Base-by-base conservation (phyloP, 345 rosid species). In the Gossypium raimondii region DNA sequence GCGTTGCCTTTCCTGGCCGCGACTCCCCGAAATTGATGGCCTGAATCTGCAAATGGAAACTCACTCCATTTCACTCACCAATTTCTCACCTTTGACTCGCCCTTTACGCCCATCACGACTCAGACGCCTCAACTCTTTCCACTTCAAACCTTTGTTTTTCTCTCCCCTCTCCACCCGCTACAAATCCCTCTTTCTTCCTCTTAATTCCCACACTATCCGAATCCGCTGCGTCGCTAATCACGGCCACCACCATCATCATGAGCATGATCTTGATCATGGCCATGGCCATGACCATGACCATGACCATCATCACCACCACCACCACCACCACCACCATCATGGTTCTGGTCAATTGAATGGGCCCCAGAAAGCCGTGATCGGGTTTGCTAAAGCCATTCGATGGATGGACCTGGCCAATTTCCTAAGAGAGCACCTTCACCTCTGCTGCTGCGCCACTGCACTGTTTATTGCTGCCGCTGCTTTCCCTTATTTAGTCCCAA, bases 371-470 rank as follows among this genome's bases (percentile, higher is more conserved):
- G 81, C 80, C 0, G 50, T 95, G 18, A 78, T 86, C 41, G 80
- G 80, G 34, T 90, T 95, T 77, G 96, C 99, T 55, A 87, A 80
- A 73, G 84, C 92, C 0, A 75, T 84, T 0, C 83, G 94, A 81
- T 95, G 99, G 99, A 72, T 78, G 61, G 88, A 87, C 75, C 78
- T 90, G 60, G 98, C 99, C 22, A 85, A 89, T 84, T 81, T 84
- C 78, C 81, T 91, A 77, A 86, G 99, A 60, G 99, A 95, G 88
- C 81, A 95, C 76, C 85, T 95, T 75, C 94, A 86, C 60, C 88
- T 85, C 56, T 93, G 98, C 74, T 90, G 97, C 80, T 89, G 89
- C 77, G 84, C 99, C 60, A 79, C 93, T 17, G 92, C 76, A 16
- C 27, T 95, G 81, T 95, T 95, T 81, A 18, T 95, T 0, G 90